Percentiles rank a stretch among this genome's conserved stretches.
These are phyloP conservation scores for Plasmodium gonderi DNA, from an alignment of 169 alveolate genomes.

Conservation along the genomic window DNA sequence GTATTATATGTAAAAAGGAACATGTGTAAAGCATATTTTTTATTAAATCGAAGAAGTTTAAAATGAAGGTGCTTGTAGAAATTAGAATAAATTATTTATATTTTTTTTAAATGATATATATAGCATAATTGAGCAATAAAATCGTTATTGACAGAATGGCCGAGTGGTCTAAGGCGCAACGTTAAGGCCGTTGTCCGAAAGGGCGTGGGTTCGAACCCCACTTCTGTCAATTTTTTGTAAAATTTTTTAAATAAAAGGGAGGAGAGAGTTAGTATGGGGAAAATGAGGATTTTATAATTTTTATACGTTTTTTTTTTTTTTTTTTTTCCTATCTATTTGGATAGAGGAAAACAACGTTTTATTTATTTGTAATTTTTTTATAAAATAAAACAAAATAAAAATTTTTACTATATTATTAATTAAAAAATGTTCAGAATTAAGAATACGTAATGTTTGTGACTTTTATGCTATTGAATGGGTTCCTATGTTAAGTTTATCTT, in stretches of 20 bases:
- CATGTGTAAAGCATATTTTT: background rate
- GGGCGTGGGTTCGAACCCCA: constrained; percentile 99
- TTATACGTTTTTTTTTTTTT: too few species aligned
- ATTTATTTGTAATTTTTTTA: too few species aligned
- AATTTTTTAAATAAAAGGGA: too few species aligned
- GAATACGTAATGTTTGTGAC: too few species aligned
- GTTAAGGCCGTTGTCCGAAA: constrained; percentile 99
- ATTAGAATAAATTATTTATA: background rate
- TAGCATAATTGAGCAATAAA: background rate
- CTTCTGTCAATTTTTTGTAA: constrained; percentile 91
- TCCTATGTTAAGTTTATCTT: too few species aligned
- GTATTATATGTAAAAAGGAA: background rate
- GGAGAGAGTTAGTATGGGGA: background rate
- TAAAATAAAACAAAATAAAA: too few species aligned
- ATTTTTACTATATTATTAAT: too few species aligned
- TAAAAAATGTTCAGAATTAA: too few species aligned
- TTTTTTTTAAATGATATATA: background rate
- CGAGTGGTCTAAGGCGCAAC: constrained; percentile 99
- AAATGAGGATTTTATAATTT: background rate
- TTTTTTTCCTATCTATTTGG: too few species aligned
- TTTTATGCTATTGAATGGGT: too few species aligned
- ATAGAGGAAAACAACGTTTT: too few species aligned
- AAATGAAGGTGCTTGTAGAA: background rate
- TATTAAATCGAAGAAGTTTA: background rate
- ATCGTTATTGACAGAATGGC: constrained; percentile 89